Base-by-base conservation (phyloP, 768 basidiomycete species). In the Pleurotus giganteus region DNA sequence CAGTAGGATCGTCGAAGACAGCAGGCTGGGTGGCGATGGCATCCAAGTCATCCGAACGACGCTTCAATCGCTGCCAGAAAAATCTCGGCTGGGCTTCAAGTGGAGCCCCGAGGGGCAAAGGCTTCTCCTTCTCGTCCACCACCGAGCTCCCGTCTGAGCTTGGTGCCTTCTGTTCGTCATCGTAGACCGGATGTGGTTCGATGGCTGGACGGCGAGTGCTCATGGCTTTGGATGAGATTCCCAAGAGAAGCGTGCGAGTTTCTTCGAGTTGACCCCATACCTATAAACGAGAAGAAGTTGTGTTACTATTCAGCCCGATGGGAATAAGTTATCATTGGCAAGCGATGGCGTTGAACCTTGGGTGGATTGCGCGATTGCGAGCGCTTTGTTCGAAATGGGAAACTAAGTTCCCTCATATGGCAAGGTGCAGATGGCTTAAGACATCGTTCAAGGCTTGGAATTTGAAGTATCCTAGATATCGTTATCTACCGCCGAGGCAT, bases 401-500 rank as follows among this genome's bases (percentile, higher is more conserved):
- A 37, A 34, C 19, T 19, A 19, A 23, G n/a, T 36, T 39, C 7
- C 49, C 49, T 51, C 17, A 36, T 51, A 34, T 3, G 34, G 34
- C 12, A 51, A 13, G n/a, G 23, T 43, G 13, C 4, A 43, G 41
- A n/a, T 43, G 44, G 26, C 12, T 17, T 45, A 23, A 41, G 17
- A 23, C 21, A 13, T 45, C 26, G 5, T 45, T 23, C 8, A 11
- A 7, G 12, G 44, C 44, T 45, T 23, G 49, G 31, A 34, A 51
- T 36, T 51, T 32, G 31, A 51, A 51, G 9, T 7, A 26, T 17
- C 17, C 44, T 45, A 24, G 44, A 45, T 44, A 53, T 24, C 21
- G 32, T 55, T 57, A 46, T 60, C 70, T 70, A 91, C 74, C 90
- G 85, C 61, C 88, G 75, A 45, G 82, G 85, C 74, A 85, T 81